Evolutionary conservation across 805 yeast species (phyloP).

Genomic region (Lachancea mirantina): DNA sequence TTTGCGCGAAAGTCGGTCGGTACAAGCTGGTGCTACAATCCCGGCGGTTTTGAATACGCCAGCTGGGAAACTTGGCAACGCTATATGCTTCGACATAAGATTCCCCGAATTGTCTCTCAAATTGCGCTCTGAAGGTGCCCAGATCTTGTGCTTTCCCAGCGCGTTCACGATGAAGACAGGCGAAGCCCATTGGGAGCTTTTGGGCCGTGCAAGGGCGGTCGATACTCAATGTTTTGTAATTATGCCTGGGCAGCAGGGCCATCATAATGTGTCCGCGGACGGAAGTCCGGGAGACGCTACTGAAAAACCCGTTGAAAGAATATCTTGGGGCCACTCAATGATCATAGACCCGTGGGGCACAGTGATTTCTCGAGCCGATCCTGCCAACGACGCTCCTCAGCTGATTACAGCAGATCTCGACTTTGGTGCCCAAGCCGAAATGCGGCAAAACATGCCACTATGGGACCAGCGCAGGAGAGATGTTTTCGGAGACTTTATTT

Average conservation of each 20-base stretch:
- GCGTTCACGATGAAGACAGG: slow-evolving; percentile 94
- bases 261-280: slow-evolving; percentile 49
- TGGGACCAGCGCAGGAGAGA: slow-evolving; percentile 65
- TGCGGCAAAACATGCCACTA: slow-evolving; percentile 70
- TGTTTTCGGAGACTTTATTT: slow-evolving; percentile 34
- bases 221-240: slow-evolving; percentile 83
- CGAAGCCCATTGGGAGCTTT: slow-evolving; percentile 76
- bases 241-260: slow-evolving; percentile 84
- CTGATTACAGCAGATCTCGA: slow-evolving; percentile 64
- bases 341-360: slow-evolving; percentile 93
- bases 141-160: slow-evolving; percentile 74
- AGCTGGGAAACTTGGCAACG: slow-evolving; percentile 58
- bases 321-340: slow-evolving; percentile 80
- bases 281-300: slow-evolving; percentile 14
- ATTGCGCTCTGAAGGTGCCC: slow-evolving; percentile 62
- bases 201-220: slow-evolving; percentile 79
- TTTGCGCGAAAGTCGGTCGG: slow-evolving; percentile 67
- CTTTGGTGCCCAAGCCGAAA: slow-evolving; percentile 37
- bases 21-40: slow-evolving; percentile 64
- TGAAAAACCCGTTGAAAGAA: slow-evolving; percentile 34
- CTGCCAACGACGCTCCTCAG: slow-evolving; percentile 34
- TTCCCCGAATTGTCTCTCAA: slow-evolving; percentile 74
- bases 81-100: slow-evolving; percentile 80
- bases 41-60: slow-evolving; percentile 52
- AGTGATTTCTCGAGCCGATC: slow-evolving; percentile 52